Conservation (phyloP, 441 rosid genomes). For the Populus tomentosa region DNA sequence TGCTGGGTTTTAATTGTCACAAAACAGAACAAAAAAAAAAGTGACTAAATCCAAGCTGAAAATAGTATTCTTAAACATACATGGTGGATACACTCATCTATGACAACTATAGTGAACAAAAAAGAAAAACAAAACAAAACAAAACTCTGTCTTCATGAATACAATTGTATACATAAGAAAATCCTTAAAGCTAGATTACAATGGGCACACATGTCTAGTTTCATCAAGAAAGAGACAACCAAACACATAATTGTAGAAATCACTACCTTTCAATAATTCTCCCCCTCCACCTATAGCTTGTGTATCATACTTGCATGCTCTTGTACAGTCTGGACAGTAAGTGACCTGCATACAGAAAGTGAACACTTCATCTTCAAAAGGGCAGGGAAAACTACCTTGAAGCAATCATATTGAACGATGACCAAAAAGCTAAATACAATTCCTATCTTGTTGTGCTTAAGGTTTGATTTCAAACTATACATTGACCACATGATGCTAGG, state of each 20-base stretch:
- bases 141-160: background rate
- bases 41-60: background rate
- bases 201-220: constrained; percentile 45
- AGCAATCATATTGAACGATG: too few species aligned
- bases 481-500: background rate
- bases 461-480: background rate
- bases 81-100: background rate
- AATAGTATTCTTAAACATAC: background rate
- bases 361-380: background rate
- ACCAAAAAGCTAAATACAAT: background rate
- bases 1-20: too few species aligned
- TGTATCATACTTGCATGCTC: constrained; percentile 80
- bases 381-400: background rate
- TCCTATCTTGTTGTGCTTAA: background rate
- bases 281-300: constrained; percentile 41
- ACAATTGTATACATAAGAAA: background rate
- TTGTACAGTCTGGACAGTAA: constrained; percentile 90
- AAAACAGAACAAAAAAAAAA: too few species aligned
- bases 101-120: background rate
- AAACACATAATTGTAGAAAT: constrained; percentile 73
- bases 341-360: constrained; percentile 50
- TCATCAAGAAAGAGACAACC: constrained; percentile 85
- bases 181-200: constrained; percentile 25
- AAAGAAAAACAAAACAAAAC: background rate
- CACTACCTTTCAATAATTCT: constrained; percentile 40